Conservation (phyloP, 2,329 filamentous ascomycete genomes). For the Cyphellophora europaea region DNA sequence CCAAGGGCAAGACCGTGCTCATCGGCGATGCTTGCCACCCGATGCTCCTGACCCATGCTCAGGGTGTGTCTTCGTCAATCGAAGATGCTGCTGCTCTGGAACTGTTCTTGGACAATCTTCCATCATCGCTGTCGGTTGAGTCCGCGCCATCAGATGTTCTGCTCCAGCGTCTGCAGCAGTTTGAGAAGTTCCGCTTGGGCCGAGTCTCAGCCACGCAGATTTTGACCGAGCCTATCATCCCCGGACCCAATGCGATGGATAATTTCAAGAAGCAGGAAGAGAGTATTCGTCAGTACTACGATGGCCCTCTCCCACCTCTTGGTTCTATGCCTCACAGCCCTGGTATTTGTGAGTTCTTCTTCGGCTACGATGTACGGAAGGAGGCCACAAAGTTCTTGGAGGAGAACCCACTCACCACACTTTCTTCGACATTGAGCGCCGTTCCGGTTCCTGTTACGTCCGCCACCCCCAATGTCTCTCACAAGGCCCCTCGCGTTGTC, state of each 20-base stretch:
- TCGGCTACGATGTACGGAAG: slow-evolving; percentile 17
- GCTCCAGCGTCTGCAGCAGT: slow-evolving; percentile 12
- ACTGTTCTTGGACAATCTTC: slow-evolving; percentile 14
- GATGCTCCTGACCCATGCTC: slow-evolving; percentile 18
- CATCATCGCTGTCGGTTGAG: slow-evolving; percentile 6
- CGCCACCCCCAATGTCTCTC: background rate
- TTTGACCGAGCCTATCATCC: slow-evolving; percentile 17
- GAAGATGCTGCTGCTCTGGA: slow-evolving; percentile 18
- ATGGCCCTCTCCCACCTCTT: slow-evolving; percentile 16
- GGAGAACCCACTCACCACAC: background rate
- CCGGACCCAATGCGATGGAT: slow-evolving; percentile 15
- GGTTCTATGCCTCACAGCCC: slow-evolving; percentile 16
- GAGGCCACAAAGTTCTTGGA: slow-evolving; percentile 11
- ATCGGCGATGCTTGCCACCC: slow-evolving; percentile 49
- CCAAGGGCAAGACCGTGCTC: slow-evolving; percentile 44
- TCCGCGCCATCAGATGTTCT: slow-evolving; percentile 11
- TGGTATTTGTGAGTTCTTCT: slow-evolving; percentile 19
- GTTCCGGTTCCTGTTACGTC: background rate
- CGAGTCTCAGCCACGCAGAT: slow-evolving; percentile 18
- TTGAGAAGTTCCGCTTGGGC: slow-evolving; percentile 14
- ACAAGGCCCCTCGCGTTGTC: background rate
- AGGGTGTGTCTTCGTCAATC: slow-evolving; percentile 18
- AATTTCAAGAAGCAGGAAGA: slow-evolving; percentile 16
- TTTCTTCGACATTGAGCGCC: background rate
- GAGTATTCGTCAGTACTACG: slow-evolving; percentile 17